A percentile compares a stretch with the other conserved stretches of the same genome.
phyloP scores from a whole-genome alignment of 305 asterid genomes.

The Solanum chacoense region DNA sequence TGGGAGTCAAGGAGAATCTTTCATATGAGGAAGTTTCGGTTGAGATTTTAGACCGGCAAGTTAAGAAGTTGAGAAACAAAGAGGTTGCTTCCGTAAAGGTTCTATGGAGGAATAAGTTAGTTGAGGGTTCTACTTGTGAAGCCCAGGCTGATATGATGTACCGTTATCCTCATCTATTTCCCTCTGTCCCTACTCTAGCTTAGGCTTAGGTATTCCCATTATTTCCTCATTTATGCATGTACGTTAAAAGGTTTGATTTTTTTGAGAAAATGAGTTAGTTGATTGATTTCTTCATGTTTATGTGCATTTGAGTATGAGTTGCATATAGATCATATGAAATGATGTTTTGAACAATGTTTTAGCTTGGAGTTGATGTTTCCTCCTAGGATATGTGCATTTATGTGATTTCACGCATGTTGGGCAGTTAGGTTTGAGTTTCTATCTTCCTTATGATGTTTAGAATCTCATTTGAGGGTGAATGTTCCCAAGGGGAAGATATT shows the following conservation, averaged over 20 bases:
- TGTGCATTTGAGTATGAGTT: neutral
- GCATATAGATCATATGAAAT: neutral
- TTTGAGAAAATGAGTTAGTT: neutral
- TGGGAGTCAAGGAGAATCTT: neutral
- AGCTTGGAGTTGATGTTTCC: neutral
- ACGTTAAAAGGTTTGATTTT: neutral
- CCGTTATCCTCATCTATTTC: neutral
- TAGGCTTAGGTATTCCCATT: neutral
- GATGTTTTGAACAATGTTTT: neutral
- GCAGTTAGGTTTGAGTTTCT: neutral
- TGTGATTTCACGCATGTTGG: neutral
- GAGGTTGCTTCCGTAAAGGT: neutral
- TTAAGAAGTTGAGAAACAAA: neutral
- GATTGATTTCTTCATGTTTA: neutral
- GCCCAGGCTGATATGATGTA: neutral
- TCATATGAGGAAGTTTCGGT: neutral
- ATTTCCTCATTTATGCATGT: neutral
- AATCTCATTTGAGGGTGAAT: neutral
- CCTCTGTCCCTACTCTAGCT: neutral
- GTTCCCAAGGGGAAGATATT: neutral
- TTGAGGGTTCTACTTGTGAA: neutral
- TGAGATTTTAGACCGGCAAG: neutral
- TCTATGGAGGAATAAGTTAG: neutral
- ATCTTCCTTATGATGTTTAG: neutral
- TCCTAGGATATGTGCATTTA: neutral